Evolutionary conservation across 2,329 filamentous ascomycete species (phyloP), one percentile per base, ranked within the genome.

Genomic region (Fusarium dlaminii): DNA sequence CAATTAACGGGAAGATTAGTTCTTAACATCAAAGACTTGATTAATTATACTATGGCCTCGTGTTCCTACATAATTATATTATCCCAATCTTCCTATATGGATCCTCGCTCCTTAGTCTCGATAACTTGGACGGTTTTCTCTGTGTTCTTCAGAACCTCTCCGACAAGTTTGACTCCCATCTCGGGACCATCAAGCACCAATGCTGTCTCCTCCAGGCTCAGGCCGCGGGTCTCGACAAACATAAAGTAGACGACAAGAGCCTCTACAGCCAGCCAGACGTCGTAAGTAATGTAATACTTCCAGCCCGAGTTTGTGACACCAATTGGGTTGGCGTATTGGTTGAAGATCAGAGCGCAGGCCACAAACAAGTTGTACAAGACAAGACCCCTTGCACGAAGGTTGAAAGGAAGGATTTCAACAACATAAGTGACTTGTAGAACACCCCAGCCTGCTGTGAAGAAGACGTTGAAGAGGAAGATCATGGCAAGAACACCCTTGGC

Each of bases 161-260:
- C 65, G 8, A 68, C 63, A 8, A 68, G 65, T 7, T 15, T 68
- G 20, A 67, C 45, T 10, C 65, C 52, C 17, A 60, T 45, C 52
- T 68, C 65, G 4, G 55, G 30, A 14, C 92, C 73, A 91, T 68
- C 65, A 5, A 68, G 46, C 2, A 68, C 63, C 22, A 68, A 24
- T 2, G 65, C 65, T 3, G 63, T 68, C 46, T 68, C 63, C 36
- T 68, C 65, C 12, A 68, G 36, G 14, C 54, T 68, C 14, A 68
- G 29, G 7, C 65, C 65, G 1, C 34, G 34, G 0, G 65, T 68
- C 54, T 68, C 65, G 11, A 68, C 63, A 52, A 68, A 68, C 11
- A 68, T 6, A 5, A 68, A 68, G 36, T 68, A 68, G 11, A 68
- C 65, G 7, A 68, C 65, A 24, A 68, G 2, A 15, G 52, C 63